A percentile compares a stretch with the other conserved stretches of the same genome.
Evolutionary conservation across 768 basidiomycete genomes (phyloP).

Genomic region (Dioszegia hungarica): DNA sequence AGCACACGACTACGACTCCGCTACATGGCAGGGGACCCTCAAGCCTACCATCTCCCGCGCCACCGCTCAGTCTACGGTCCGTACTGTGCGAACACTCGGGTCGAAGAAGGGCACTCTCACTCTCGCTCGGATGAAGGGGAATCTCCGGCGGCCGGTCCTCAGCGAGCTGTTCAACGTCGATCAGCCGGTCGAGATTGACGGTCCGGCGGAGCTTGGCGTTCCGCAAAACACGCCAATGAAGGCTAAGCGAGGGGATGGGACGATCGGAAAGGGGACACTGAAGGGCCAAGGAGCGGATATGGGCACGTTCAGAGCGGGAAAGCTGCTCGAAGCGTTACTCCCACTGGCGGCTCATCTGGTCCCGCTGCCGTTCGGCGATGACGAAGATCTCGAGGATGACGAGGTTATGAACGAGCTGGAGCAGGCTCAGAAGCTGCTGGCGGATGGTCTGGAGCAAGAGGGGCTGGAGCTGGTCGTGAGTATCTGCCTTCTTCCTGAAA

Average conservation of each 20-base stretch:
- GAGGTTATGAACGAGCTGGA: neutral
- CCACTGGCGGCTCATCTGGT: constrained; percentile 13
- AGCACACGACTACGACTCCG: neutral
- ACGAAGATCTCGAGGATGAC: constrained; percentile 6
- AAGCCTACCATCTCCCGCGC: constrained; percentile 4
- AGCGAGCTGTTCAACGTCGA: neutral
- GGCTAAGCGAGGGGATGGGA: neutral
- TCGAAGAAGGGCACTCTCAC: constrained; percentile 9
- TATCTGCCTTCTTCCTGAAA: neutral
- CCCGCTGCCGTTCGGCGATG: constrained; percentile 5
- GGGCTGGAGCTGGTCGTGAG: constrained; percentile 14
- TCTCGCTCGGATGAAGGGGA: constrained; percentile 1
- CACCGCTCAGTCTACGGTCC: constrained; percentile 1
- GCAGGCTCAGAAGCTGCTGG: constrained; percentile 7
- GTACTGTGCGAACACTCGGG: constrained; percentile 7
- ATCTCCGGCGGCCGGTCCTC: constrained; percentile 3
- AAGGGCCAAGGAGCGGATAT: neutral
- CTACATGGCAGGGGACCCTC: constrained; percentile 1
- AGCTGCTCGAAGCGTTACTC: constrained; percentile 10
- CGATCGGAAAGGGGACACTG: neutral
- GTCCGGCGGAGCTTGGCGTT: no score
- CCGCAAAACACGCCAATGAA: constrained; percentile 1
- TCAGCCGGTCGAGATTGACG: neutral
- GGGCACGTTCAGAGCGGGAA: neutral
- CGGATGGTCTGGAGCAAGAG: constrained; percentile 6